Evolutionary conservation across 1,139 yeast species (phyloP), one percentile per base, ranked within the genome.

Genomic region (Tardiomyces digboiensis): DNA sequence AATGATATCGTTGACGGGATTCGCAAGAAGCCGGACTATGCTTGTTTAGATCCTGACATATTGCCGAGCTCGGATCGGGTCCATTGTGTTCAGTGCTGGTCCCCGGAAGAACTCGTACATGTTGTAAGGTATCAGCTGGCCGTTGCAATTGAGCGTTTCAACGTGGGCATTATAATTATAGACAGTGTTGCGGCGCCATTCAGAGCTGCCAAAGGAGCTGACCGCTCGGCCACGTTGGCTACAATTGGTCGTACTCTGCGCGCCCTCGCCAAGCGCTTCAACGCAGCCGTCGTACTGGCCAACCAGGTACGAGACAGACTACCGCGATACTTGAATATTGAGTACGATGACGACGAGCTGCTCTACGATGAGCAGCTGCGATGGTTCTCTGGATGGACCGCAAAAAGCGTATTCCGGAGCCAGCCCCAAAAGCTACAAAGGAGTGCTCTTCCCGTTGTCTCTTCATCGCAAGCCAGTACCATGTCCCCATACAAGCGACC

Each of bases 101-200:
- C 82, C 55, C 65, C 84, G 44, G 88, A 83, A 44, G 72, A 75
- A 41, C 88, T 83, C 55, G 87, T 85, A 50, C 93, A 84, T 55
- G 77, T 86, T 13, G 49, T 88, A 5, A 72, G 69, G 49, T 81
- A 82, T 19, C 95, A 85, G 55, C 64, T 88, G 3, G 95, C 95
- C 0, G 57, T 80, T 10, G 64, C 70, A 22, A 59, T 71, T 39
- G 66, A 70, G 40, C 52, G 57, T 10, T 61, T 61, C 3, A 57
- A 66, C 2, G 69, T 78, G 2, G 80, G 75, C 39, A 54, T 83
- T 19, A 67, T 88, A 0, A 70, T 86, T 0, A 70, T 88, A 8
- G 97, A 88, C 61, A 83, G 94, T 33, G 78, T 88, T n/a, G 86
- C 95, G 0, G 93, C 87, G 50, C 95, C 86, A 58, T 66, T 82